Evolutionary conservation across 176 grass and related monocot species (phyloP).

Genomic region (Oryza meridionalis): DNA sequence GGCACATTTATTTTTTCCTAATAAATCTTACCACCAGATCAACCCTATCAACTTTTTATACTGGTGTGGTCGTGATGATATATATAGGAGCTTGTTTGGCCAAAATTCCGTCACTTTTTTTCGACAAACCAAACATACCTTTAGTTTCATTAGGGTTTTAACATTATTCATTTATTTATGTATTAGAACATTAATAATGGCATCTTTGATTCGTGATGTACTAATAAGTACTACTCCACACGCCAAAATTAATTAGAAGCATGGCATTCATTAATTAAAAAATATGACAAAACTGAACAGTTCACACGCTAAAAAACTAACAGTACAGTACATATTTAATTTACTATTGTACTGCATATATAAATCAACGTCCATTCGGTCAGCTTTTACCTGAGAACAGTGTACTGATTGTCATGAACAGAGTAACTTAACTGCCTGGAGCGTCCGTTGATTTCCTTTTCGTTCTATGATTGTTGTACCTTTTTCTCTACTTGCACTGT

Average conservation of each 20-base stretch:
- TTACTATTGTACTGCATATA: neutral
- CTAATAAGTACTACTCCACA: neutral
- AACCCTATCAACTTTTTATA: too few relatives aligned
- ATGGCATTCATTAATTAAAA: neutral
- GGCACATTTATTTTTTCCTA: too few relatives aligned
- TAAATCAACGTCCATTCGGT: neutral
- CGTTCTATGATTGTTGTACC: neutral
- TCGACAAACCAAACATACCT: neutral
- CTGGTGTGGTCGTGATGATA: neutral
- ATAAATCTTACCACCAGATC: too few relatives aligned
- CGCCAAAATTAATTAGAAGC: neutral
- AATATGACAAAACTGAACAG: neutral
- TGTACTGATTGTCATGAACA: slow-evolving; percentile 13
- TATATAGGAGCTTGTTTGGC: neutral
- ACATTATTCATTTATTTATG: too few relatives aligned
- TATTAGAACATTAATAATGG: too few relatives aligned
- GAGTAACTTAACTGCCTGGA: neutral
- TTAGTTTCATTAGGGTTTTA: neutral
- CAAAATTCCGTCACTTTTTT: neutral
- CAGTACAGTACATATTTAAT: neutral
- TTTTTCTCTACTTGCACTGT: neutral
- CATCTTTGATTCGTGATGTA: neutral
- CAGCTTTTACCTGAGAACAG: slow-evolving; percentile 7
- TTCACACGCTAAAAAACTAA: slow-evolving; percentile 1
- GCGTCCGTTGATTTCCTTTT: neutral